These are phyloP conservation scores for Termitomyces sp. DNA, from an alignment of 768 basidiomycete species.

Conservation along the genomic window DNA sequence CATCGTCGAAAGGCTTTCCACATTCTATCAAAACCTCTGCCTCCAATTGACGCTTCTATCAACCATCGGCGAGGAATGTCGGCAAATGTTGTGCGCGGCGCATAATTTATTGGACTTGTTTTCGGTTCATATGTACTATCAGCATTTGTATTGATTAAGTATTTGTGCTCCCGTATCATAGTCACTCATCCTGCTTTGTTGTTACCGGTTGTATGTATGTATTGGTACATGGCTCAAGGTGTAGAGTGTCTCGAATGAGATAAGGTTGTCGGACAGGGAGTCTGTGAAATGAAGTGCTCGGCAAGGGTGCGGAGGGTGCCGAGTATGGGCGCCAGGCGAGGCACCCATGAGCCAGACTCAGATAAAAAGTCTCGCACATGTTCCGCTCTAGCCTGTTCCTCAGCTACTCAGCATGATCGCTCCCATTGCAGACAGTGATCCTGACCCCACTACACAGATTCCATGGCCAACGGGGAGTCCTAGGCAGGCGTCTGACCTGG, in stretches of 20 bases:
- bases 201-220: constrained; percentile 16
- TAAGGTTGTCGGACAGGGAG: constrained; percentile 6
- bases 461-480: constrained; percentile 58
- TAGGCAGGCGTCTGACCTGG: constrained; percentile 15
- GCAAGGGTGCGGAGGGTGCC: constrained; percentile 17
- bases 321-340: constrained; percentile 12
- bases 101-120: constrained; percentile 26
- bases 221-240: constrained; percentile 6
- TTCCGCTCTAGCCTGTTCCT: constrained; percentile 15
- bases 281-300: constrained; percentile 1
- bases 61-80: constrained; percentile 51
- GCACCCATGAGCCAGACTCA: constrained; percentile 8
- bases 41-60: constrained; percentile 29
- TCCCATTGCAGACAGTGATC: constrained; percentile 54
- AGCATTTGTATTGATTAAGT: constrained; percentile 15
- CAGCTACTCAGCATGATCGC: constrained; percentile 46
- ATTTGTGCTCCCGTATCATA: constrained; percentile 6
- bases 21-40: constrained; percentile 53
- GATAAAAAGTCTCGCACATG: constrained; percentile 12
- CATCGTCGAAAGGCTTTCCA: constrained; percentile 70
- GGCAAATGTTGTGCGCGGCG: constrained; percentile 42
- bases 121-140: constrained; percentile 16
- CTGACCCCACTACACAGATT: constrained; percentile 74
- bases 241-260: neutral
- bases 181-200: constrained; percentile 10